Base-by-base conservation (phyloP, 495 filamentous ascomycete species). In the Daldinia childiae region DNA sequence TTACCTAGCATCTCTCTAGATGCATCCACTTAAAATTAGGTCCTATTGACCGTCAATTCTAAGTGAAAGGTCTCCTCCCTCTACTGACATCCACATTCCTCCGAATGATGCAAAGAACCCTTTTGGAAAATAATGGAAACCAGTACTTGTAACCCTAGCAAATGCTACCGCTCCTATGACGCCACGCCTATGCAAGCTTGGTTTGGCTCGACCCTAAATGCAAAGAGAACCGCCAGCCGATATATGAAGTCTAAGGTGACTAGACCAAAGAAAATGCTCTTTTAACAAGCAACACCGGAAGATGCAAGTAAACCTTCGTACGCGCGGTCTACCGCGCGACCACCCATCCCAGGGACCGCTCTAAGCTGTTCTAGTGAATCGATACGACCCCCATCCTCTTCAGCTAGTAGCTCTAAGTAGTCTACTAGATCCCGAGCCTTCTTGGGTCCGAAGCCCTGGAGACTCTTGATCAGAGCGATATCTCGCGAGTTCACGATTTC, bases 401-500 rank as follows among this genome's bases (percentile, higher is more conserved):
- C 79, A n/a, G 77, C 80, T 66, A 79, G 78, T 66, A 85, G 76
- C 39, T 86, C 85, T 29, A 91, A 73, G 62, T 82, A 83, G 43
- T 87, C 82, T 14, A 91, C 85, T 64, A 91, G 81, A 58, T 89
- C 89, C 73, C 86, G 83, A 0, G 89, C 89, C 74, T 87, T 89
- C 81, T 91, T 91, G 5, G 85, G 81, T 0, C 89, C 89, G 15
- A 91, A 84, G 7, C 89, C 86, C 36, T 91, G 93, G n/a, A 98
- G 85, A 17, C 89, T 86, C 36, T 79, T 90, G 55, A 92, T 93
- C 64, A 88, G 85, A 32, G 80, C 83, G 6, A 93, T 79, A 68
- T 98, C 92, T 14, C 92, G 85, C 1, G 90, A 92, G 79, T 99
- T 99, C 79, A 99, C 89, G 73, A 98, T 91, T 14, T 87, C 85